Base-by-base conservation (phyloP, 768 basidiomycete species). In the Rhodosporidiobolus sp. region DNA sequence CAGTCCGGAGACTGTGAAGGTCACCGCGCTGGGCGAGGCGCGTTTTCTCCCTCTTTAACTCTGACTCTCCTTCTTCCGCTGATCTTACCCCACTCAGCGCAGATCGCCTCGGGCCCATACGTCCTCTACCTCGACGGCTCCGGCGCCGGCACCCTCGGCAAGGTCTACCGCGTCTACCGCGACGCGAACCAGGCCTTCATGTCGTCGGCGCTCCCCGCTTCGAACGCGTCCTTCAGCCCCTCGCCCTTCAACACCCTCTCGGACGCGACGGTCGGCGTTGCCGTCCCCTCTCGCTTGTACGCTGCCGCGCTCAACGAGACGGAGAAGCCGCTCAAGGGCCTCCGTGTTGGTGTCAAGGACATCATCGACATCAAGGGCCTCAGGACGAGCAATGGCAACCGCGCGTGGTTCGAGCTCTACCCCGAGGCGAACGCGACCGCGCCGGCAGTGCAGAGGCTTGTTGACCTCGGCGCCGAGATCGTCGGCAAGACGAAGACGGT, bases 401-500 rank as follows among this genome's bases (percentile, higher is more conserved):
- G 83, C 38, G 82, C 82, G 1, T n/a, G n/a, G n/a, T n/a, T n/a
- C n/a, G n/a, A n/a, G n/a, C n/a, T n/a, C n/a, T n/a, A n/a, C n/a
- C n/a, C n/a, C 83, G 75, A 78, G 6, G 81, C 82, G 35, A 77
- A 79, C 43, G 68, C 60, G 35, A 83, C 81, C 10, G 84, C 85
- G 12, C 81, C 83, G 9, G 81, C 85, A 0, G 78, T 87, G 26
- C 82, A 84, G 73, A 82, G 80, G 24, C 82, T 87, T 9, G 75
- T 86, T 43, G 81, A 83, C 60, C 82, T 83, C 50, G 87, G 87
- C 32, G 85, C 85, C 26, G 79, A 84, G 19, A 79, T 86, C 72
- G 82, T 87, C 4, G 86, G 86, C 48, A 87, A 87, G 77, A 84
- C 84, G n/a, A n/a, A n/a, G n/a, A n/a, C n/a, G n/a, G n/a, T n/a